These are phyloP conservation scores for Exophiala lecanii-corni DNA, from an alignment of 2,329 filamentous ascomycete species.

Conservation along the genomic window DNA sequence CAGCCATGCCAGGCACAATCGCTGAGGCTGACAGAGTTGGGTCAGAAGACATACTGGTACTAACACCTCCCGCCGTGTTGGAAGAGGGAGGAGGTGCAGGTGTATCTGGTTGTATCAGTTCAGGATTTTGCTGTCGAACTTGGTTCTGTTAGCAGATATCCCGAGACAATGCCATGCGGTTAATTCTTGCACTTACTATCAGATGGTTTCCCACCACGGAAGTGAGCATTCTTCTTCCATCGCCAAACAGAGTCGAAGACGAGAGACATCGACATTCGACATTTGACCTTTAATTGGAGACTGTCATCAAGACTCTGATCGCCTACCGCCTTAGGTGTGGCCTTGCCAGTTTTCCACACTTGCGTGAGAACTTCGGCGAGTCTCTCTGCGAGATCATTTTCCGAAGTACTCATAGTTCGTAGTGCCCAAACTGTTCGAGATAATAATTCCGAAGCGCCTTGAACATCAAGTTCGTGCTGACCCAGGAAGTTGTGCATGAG, in stretches of 20 bases:
- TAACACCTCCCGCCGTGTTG: not conserved
- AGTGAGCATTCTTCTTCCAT: slow-evolving; percentile 62
- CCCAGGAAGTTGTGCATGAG: slow-evolving; percentile 63
- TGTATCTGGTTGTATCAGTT: slow-evolving; percentile 14
- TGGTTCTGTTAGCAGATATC: slow-evolving; percentile 1
- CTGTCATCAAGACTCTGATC: slow-evolving; percentile 27
- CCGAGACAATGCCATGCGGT: too few species aligned
- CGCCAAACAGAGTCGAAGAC: slow-evolving; percentile 65
- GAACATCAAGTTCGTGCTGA: slow-evolving; percentile 41
- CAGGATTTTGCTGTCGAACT: slow-evolving; percentile 15
- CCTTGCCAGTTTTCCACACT: slow-evolving; percentile 53
- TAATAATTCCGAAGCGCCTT: slow-evolving; percentile 55
- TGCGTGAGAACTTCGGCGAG: slow-evolving; percentile 62
- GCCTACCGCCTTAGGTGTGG: slow-evolving; percentile 25
- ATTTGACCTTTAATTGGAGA: slow-evolving; percentile 60
- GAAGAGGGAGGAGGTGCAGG: slow-evolving; percentile 6
- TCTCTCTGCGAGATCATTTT: slow-evolving; percentile 60
- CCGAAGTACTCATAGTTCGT: slow-evolving; percentile 56
- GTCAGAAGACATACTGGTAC: slow-evolving; percentile 9
- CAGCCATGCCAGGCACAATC: slow-evolving; percentile 27
- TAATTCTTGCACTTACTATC: slow-evolving; percentile 37
- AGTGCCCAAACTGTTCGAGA: slow-evolving; percentile 55
- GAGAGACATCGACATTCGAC: slow-evolving; percentile 63
- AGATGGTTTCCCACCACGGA: slow-evolving; percentile 54
- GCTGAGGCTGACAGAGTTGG: slow-evolving; percentile 15